Evolutionary conservation across 176 grass and related monocot species (phyloP).

Genomic region (Hyparrhenia diplandra): DNA sequence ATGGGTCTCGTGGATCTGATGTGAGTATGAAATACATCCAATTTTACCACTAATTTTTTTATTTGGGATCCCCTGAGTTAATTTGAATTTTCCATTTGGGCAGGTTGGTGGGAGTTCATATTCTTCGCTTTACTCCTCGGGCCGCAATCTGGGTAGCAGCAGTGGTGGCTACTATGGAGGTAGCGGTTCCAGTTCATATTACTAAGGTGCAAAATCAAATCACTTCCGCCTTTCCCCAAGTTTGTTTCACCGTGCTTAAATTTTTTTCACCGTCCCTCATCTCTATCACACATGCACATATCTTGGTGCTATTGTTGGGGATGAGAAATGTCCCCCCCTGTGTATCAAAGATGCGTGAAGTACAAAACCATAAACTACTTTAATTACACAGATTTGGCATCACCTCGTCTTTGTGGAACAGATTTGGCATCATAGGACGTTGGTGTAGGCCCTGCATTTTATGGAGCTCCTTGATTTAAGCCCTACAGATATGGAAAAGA

Average conservation of each 20-base stretch:
- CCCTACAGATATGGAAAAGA: conserved; percentile 56
- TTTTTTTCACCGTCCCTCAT: background rate
- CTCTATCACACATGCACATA: background rate
- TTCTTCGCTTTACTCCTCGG: conserved; percentile 56
- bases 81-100: conserved; percentile 13
- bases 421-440: conserved; percentile 48
- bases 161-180: conserved; percentile 60
- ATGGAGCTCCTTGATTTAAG: conserved; percentile 56
- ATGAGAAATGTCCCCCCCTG: conserved; percentile 33
- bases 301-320: conserved; percentile 7
- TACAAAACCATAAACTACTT: conserved; percentile 60
- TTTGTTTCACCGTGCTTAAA: background rate
- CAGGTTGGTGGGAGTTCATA: conserved; percentile 75
- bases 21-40: conserved; percentile 45
- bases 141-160: conserved; percentile 46
- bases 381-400: conserved; percentile 70
- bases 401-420: conserved; percentile 48
- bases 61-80: background rate
- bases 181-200: conserved; percentile 71
- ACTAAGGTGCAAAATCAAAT: conserved; percentile 58
- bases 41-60: background rate
- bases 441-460: conserved; percentile 69
- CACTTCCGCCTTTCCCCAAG: background rate
- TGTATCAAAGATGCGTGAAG: conserved; percentile 31
- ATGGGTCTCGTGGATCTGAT: conserved; percentile 74